Evolutionary conservation across 305 asterid genomes (phyloP).

Genomic region (Plantago lanceolata): DNA sequence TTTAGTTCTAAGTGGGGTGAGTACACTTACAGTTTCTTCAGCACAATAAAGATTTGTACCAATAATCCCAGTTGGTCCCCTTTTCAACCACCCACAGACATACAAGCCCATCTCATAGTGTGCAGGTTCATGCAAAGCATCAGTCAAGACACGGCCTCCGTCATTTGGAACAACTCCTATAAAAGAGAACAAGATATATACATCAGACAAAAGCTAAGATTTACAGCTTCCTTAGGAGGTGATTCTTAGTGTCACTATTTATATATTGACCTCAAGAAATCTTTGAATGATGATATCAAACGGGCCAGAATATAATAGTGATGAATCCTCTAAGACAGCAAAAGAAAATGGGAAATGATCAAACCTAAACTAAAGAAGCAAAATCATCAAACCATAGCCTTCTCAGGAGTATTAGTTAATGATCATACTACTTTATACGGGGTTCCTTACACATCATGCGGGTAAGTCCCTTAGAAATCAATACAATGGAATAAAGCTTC

Average conservation of each 20-base stretch:
- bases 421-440: too few relatives aligned
- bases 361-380: background rate
- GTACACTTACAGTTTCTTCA: conserved; percentile 68
- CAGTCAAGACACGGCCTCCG: conserved; percentile 59
- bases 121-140: conserved; percentile 30
- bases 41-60: conserved; percentile 81
- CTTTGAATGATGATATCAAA: background rate
- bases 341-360: background rate
- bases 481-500: background rate
- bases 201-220: background rate
- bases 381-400: too few relatives aligned
- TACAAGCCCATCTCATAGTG: conserved; percentile 59
- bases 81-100: conserved; percentile 93
- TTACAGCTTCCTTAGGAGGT: background rate
- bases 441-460: too few relatives aligned
- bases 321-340: background rate
- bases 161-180: conserved; percentile 73
- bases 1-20: conserved; percentile 14
- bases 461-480: too few relatives aligned
- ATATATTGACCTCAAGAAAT: background rate
- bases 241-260: background rate
- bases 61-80: conserved; percentile 86
- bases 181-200: conserved; percentile 19
- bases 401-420: too few relatives aligned
- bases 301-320: background rate